Evolutionary conservation across 164 flowering plant genomes (phyloP).

Genomic region (Umbilicus rupestris): DNA sequence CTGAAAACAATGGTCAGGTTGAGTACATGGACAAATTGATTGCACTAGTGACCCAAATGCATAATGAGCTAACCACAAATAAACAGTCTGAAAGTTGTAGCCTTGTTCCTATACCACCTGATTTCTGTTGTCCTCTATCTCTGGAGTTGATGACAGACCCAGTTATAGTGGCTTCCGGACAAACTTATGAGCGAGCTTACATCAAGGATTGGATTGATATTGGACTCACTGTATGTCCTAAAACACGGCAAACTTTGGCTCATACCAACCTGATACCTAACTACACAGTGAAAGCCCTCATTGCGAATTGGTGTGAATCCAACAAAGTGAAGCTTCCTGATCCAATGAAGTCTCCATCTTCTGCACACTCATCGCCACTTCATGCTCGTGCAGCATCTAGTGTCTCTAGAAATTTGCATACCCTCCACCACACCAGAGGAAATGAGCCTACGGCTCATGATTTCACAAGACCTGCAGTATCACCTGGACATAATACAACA

Average conservation of each 20-base stretch:
- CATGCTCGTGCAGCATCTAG: slow-evolving; percentile 34
- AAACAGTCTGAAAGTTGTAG: slow-evolving; percentile 52
- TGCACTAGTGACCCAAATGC: slow-evolving; percentile 52
- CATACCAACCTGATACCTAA: slow-evolving; percentile 73
- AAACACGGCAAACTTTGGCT: slow-evolving; percentile 63
- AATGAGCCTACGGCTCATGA: slow-evolving; percentile 37
- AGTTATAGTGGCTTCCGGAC: slow-evolving; percentile 83
- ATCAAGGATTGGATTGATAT: slow-evolving; percentile 75
- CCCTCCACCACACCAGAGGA: slow-evolving; percentile 24
- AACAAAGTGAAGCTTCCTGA: slow-evolving; percentile 73
- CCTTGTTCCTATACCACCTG: slow-evolving; percentile 65
- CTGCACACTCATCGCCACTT: slow-evolving; percentile 41
- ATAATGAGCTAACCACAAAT: slow-evolving; percentile 41
- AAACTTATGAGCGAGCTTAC: slow-evolving; percentile 76
- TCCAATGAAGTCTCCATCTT: slow-evolving; percentile 35
- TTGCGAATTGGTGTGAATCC: slow-evolving; percentile 80
- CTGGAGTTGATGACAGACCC: slow-evolving; percentile 91
- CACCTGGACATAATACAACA: slow-evolving; percentile 21
- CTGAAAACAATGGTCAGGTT: slow-evolving; percentile 47
- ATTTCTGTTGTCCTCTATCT: slow-evolving; percentile 85
- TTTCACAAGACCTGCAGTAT: slow-evolving; percentile 24
- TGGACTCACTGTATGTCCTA: slow-evolving; percentile 80
- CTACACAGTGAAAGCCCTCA: slow-evolving; percentile 73
- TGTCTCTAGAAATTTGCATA: slow-evolving; percentile 24
- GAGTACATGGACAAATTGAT: slow-evolving; percentile 58